Evolutionary conservation across 1,284 basidiomycete genomes (phyloP).

Genomic region (Moesziomyces antarcticus): DNA sequence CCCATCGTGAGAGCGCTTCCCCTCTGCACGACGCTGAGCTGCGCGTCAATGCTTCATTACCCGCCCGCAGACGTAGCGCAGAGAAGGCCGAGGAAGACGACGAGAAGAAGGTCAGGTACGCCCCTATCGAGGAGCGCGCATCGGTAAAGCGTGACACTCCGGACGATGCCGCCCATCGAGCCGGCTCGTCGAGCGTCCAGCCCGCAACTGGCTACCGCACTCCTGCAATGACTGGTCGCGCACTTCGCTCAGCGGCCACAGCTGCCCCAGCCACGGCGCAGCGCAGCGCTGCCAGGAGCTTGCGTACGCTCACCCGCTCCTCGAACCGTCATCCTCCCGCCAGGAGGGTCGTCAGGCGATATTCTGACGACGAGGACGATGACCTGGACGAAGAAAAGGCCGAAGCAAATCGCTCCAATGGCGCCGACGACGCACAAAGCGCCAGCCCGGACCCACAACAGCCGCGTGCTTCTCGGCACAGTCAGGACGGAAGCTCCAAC

Average conservation of each 20-base stretch:
- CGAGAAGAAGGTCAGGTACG: constrained; percentile 38
- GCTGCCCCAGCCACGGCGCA: constrained; percentile 32
- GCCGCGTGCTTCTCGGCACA: constrained; percentile 8
- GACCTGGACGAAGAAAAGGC: constrained; percentile 34
- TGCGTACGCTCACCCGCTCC: constrained; percentile 44
- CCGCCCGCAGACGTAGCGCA: constrained; percentile 26
- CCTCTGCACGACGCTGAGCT: constrained; percentile 16
- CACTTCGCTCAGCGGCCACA: constrained; percentile 26
- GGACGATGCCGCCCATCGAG: constrained; percentile 18
- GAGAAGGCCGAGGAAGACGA: constrained; percentile 34
- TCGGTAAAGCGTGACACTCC: constrained; percentile 33
- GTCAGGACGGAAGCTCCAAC: constrained; percentile 33
- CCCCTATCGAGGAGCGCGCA: constrained; percentile 29
- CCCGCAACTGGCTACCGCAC: constrained; percentile 41
- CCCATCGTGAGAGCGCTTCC: constrained; percentile 11
- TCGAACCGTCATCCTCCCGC: constrained; percentile 52
- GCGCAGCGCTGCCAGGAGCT: constrained; percentile 41
- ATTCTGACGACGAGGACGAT: constrained; percentile 62
- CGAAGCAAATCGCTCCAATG: constrained; percentile 10
- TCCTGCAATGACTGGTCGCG: constrained; percentile 43
- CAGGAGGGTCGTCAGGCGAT: constrained; percentile 50
- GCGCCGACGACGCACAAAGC: constrained; percentile 19
- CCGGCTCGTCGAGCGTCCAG: constrained; percentile 14
- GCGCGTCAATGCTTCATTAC: constrained; percentile 7
- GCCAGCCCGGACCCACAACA: constrained; percentile 20